Conservation (phyloP, 202 grass and related monocot species). For the Dendrocalamus latiflorus region DNA sequence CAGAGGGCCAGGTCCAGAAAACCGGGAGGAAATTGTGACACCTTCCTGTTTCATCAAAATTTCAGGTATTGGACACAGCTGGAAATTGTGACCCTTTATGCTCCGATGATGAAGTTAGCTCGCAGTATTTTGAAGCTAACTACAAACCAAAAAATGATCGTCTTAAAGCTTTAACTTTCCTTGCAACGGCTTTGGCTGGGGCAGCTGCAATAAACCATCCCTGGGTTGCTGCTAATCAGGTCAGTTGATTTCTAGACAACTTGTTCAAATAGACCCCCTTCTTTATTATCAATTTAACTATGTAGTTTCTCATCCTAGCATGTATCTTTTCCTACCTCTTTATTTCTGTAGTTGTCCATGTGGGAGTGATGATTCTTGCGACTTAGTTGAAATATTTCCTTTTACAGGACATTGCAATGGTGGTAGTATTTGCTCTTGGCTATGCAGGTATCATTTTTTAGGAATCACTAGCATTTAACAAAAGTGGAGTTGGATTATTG, state of each 20-base stretch:
- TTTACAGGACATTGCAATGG: slow-evolving; percentile 86
- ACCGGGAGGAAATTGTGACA: too few species aligned
- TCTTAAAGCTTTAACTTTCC: slow-evolving; percentile 72
- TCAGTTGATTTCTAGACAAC: slow-evolving; percentile 13
- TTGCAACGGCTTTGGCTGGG: slow-evolving; percentile 63
- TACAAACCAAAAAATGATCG: slow-evolving; percentile 84
- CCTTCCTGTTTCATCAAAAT: slow-evolving; percentile 22
- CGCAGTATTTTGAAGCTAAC: slow-evolving; percentile 70
- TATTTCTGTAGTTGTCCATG: not conserved
- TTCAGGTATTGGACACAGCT: slow-evolving; percentile 53
- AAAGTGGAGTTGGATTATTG: slow-evolving; percentile 88
- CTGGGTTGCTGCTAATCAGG: slow-evolving; percentile 95
- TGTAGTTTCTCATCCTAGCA: not conserved
- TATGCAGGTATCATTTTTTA: slow-evolving; percentile 96
- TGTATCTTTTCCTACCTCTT: not conserved
- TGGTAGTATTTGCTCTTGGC: slow-evolving; percentile 83
- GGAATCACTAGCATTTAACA: slow-evolving; percentile 94
- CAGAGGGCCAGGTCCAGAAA: too few species aligned
- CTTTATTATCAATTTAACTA: not conserved
- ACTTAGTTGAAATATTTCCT: slow-evolving; percentile 27
- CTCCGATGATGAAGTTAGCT: slow-evolving; percentile 84
- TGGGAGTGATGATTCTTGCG: not conserved
- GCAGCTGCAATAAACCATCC: slow-evolving; percentile 90
- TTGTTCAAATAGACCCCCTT: not conserved
- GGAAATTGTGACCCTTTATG: slow-evolving; percentile 91